Conservation (phyloP, 768 basidiomycete genomes). For the Pleurotus giganteus region DNA sequence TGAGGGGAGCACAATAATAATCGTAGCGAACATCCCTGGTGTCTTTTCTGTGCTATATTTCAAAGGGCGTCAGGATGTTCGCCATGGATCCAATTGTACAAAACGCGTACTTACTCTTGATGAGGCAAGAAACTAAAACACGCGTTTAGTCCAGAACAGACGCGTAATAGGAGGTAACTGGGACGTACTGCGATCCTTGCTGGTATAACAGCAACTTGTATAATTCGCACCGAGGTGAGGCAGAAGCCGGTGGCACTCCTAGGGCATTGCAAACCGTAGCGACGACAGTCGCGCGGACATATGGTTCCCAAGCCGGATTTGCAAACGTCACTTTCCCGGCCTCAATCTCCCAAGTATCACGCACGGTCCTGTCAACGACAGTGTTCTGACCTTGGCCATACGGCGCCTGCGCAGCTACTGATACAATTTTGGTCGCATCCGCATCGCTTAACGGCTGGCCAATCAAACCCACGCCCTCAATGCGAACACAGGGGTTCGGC, state of each 20-base stretch:
- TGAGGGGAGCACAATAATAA: slow-evolving; percentile 47
- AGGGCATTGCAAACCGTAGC: slow-evolving; percentile 30
- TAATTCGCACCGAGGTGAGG: slow-evolving; percentile 34
- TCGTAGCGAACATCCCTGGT: slow-evolving; percentile 50
- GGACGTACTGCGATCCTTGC: slow-evolving; percentile 47
- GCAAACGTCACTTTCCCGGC: slow-evolving; percentile 34
- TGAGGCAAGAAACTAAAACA: slow-evolving; percentile 39
- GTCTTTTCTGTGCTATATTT: slow-evolving; percentile 48
- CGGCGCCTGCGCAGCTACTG: slow-evolving; percentile 34
- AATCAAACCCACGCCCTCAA: slow-evolving; percentile 40
- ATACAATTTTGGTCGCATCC: slow-evolving; percentile 37
- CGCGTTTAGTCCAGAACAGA: slow-evolving; percentile 1
- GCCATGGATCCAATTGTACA: too few relatives aligned
- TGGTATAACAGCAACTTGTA: slow-evolving; percentile 50
- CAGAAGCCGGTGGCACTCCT: slow-evolving; percentile 32
- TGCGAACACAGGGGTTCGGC: slow-evolving; percentile 39
- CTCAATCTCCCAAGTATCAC: slow-evolving; percentile 54
- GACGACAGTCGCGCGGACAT: slow-evolving; percentile 27
- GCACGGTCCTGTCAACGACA: slow-evolving; percentile 38
- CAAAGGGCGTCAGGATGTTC: not conserved
- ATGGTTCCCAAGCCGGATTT: slow-evolving; percentile 39
- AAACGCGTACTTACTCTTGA: slow-evolving; percentile 36
- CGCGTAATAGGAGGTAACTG: not conserved
- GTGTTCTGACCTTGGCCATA: slow-evolving; percentile 44
- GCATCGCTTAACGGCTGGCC: slow-evolving; percentile 40